A percentile compares a stretch with the other conserved stretches of the same genome.
Conservation (phyloP, 108 stramenopile genomes). For the Aurantiochytrium sp. region DNA sequence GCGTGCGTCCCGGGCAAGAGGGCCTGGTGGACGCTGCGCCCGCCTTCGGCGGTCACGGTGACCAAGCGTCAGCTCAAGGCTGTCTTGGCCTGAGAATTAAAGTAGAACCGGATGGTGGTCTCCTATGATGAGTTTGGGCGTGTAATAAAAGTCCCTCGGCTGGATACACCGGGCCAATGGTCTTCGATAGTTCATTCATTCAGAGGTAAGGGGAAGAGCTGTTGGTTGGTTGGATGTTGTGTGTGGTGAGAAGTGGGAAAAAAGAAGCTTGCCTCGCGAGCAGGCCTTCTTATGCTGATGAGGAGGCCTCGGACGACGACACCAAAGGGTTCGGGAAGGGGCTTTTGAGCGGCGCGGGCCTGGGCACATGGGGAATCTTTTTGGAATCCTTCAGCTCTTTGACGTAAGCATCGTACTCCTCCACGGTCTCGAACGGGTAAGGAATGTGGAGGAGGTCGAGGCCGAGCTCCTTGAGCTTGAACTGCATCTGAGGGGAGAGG, state of each 20-base stretch:
- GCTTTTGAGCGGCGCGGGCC: background rate
- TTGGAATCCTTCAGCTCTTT: background rate
- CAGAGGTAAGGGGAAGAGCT: too few relatives aligned
- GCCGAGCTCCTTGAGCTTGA: constrained; percentile 29
- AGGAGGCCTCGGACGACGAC: background rate
- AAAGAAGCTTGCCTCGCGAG: too few relatives aligned
- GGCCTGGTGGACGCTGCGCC: background rate
- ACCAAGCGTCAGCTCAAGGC: background rate
- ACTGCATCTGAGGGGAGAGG: constrained; percentile 83
- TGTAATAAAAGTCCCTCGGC: too few relatives aligned
- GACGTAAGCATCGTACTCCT: background rate
- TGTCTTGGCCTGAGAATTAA: background rate
- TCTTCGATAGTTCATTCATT: too few relatives aligned
- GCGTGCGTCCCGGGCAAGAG: background rate
- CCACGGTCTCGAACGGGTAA: background rate
- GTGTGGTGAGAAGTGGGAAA: too few relatives aligned
- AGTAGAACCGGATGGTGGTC: too few relatives aligned
- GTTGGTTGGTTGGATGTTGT: too few relatives aligned
- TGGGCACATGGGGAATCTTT: background rate
- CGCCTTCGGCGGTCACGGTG: background rate
- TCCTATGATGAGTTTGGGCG: too few relatives aligned
- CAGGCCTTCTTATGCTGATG: background rate
- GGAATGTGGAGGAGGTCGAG: background rate
- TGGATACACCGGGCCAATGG: too few relatives aligned
- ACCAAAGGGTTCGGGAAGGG: background rate